Evolutionary conservation across 495 filamentous ascomycete genomes (phyloP), one percentile per base, ranked within the genome.

Genomic region (Sordaria brevicollis): DNA sequence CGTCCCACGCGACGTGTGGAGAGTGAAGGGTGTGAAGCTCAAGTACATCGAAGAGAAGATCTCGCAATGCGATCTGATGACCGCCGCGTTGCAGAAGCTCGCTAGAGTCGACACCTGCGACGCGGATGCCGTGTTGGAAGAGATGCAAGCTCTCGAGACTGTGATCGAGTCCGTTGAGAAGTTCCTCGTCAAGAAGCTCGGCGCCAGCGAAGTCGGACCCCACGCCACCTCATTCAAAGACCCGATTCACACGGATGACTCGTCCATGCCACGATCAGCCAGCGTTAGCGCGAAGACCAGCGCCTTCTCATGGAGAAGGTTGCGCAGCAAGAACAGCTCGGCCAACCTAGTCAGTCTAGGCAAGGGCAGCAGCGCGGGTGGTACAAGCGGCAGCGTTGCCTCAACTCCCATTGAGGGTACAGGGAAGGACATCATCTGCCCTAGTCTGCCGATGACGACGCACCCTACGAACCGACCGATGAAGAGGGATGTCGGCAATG

Each of bases 31-130:
- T 66, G 93, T 97, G 65, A 97, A 97, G 78, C 81, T 99, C 19
- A 94, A 93, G 80, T 89, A 86, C 38, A 73, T 97, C 17, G 95
- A 99, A 67, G 95, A 99, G 71, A 99, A 99, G 80, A 90, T 97
- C 35, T 87, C 93, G n/a, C 91, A 91, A 68, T 97, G 94, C 73
- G 96, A 99, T 76, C 83, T 93, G 38, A 83, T 99, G 39, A 97
- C 94, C 8, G 96, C 95, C 3, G 94, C 95, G 17, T 82, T 99
- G 57, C 84, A 92, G 57, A 94, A 92, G 75, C 84, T 99, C 34
- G 87, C 89, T 17, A 86, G 88, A 67, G 93, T 97, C 5, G 93
- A 97, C 73, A 93, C 89, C 2, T 89, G 89, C 71, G 94, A 98
- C 77, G 92, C 94, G 2, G 93, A 96, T 73, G 92, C 93, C 21